A percentile compares a stretch with the other conserved stretches of the same genome.
Evolutionary conservation across 2,329 filamentous ascomycete species (phyloP).

Genomic region (Dissoconium aciculare): DNA sequence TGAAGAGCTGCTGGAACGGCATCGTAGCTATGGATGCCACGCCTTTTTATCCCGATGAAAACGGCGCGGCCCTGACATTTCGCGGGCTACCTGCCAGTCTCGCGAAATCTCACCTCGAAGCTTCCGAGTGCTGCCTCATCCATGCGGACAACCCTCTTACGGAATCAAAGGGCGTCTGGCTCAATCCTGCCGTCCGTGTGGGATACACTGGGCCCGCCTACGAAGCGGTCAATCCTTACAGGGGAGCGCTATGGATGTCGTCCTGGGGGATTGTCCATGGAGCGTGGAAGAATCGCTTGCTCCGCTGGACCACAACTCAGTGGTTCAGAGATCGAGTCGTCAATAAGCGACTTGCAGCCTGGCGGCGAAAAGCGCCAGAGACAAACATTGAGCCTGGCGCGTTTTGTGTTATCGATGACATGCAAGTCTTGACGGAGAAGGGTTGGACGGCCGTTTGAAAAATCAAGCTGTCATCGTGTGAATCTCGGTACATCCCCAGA

Average conservation of each 20-base stretch:
- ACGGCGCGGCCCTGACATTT: constrained; percentile 38
- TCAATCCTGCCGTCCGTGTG: constrained; percentile 56
- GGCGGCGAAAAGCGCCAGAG: constrained; percentile 5
- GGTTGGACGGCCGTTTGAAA: constrained; percentile 20
- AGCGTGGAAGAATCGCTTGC: constrained; percentile 43
- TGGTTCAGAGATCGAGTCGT: constrained; percentile 20
- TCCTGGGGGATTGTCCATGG: constrained; percentile 37
- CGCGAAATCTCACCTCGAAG: constrained; percentile 48
- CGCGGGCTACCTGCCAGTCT: constrained; percentile 50
- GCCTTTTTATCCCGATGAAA: constrained; percentile 37
- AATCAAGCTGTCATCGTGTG: no score
- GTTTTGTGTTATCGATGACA: constrained; percentile 18
- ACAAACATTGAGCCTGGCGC: constrained; percentile 17
- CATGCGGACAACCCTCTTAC: constrained; percentile 54
- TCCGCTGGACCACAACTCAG: constrained; percentile 30
- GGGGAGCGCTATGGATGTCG: constrained; percentile 9
- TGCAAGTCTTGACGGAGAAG: constrained; percentile 17
- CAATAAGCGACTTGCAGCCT: constrained; percentile 10
- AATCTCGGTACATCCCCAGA: no score
- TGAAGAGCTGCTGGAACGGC: constrained; percentile 54
- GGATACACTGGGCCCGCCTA: constrained; percentile 46
- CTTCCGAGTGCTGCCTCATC: constrained; percentile 65
- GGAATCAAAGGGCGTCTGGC: constrained; percentile 40
- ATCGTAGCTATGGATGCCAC: constrained; percentile 35
- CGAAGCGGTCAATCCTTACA: constrained; percentile 28